Evolutionary conservation across 192 early-diverging fungal genomes (phyloP).

Genomic region (Piromyces finnis): DNA sequence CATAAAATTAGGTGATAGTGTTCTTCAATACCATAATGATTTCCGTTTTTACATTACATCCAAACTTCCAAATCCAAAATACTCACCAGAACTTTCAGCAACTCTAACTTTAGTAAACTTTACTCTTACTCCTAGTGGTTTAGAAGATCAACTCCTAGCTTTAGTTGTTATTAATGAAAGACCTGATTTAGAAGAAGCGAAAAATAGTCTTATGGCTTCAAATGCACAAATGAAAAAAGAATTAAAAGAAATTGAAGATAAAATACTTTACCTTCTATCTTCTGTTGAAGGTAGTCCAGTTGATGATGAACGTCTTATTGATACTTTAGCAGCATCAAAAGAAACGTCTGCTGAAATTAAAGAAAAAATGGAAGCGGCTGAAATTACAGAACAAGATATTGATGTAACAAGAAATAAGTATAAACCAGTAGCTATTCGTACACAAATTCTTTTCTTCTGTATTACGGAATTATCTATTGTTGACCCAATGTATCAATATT

Average conservation of each 20-base stretch:
- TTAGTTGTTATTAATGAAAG: constrained; percentile 39
- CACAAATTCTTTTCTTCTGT: constrained; percentile 39
- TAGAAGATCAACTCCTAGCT: constrained; percentile 38
- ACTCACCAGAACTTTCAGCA: constrained; percentile 34
- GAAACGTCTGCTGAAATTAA: constrained; percentile 45
- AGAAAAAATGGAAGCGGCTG: constrained; percentile 28
- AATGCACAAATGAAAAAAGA: constrained; percentile 46
- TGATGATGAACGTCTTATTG: constrained; percentile 39
- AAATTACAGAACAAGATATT: constrained; percentile 41
- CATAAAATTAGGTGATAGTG: constrained; percentile 40
- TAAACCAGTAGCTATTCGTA: constrained; percentile 30
- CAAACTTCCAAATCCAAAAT: constrained; percentile 39
- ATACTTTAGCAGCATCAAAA: constrained; percentile 36
- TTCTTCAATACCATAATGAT: constrained; percentile 42
- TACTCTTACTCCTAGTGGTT: constrained; percentile 32
- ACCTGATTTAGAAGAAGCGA: constrained; percentile 42
- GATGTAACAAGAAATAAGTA: constrained; percentile 42
- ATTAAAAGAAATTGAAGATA: constrained; percentile 44
- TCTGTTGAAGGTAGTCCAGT: constrained; percentile 42
- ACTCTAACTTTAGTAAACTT: constrained; percentile 42
- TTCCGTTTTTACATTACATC: constrained; percentile 42
- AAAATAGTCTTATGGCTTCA: constrained; percentile 32
- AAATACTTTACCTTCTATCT: constrained; percentile 37
- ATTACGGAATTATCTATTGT: constrained; percentile 36
- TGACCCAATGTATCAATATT: constrained; percentile 48